phyloP scores from a whole-genome alignment of 441 rosid genomes.

The Erodium trifolium region DNA sequence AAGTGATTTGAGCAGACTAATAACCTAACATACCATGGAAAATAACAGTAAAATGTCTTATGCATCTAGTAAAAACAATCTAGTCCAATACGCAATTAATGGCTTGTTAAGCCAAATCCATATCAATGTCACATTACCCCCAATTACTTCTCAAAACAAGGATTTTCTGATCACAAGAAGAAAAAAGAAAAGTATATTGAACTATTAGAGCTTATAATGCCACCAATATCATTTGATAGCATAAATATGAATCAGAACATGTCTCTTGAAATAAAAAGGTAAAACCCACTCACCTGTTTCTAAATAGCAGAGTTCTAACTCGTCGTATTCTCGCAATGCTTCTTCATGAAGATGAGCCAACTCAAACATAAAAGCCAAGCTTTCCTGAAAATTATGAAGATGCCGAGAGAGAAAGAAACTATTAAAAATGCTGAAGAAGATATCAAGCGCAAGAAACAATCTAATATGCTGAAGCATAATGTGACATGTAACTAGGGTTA shows the following conservation, averaged over 20 bases:
- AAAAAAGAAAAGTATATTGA: neutral
- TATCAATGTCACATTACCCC: neutral
- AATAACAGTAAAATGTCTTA: neutral
- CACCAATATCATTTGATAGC: neutral
- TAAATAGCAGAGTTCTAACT: conserved; percentile 86
- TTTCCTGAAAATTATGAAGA: conserved; percentile 58
- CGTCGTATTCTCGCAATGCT: conserved; percentile 95
- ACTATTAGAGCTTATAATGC: neutral
- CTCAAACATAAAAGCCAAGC: conserved; percentile 98
- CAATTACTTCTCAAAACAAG: neutral
- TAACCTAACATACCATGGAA: neutral
- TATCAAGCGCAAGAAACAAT: conserved; percentile 14
- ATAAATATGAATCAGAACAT: neutral
- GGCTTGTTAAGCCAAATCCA: neutral
- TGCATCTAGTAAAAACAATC: neutral
- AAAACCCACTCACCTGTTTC: conserved; percentile 61
- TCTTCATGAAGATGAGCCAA: conserved; percentile 96
- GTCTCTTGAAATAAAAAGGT: conserved; percentile 1
- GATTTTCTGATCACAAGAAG: neutral
- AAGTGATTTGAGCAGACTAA: neutral
- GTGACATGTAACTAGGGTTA: conserved; percentile 15
- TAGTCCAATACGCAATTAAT: neutral
- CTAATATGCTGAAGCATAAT: conserved; percentile 16
- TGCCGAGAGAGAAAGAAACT: conserved; percentile 14
- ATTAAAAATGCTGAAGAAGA: conserved; percentile 9